Percentiles rank a stretch among this genome's conserved stretches.
Evolutionary conservation across 495 filamentous ascomycete species (phyloP).

Genomic region (Podospora tetraspora): DNA sequence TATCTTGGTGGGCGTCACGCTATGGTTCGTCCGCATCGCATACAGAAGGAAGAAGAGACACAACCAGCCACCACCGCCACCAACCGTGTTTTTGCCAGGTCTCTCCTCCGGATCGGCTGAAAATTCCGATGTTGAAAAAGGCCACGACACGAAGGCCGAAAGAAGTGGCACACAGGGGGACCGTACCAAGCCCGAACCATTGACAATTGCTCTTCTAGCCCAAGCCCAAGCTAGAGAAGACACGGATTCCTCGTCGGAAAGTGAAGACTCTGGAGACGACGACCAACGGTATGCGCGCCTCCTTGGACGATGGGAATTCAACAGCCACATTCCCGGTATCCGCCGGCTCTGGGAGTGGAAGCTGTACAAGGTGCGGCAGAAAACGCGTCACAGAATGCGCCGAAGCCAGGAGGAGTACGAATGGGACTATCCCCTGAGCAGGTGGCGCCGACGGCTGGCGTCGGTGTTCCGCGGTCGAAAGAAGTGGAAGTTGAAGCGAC

Average conservation of each 20-base stretch:
- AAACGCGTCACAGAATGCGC: background rate
- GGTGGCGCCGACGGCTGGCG: background rate
- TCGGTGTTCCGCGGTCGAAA: background rate
- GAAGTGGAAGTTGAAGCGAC: background rate
- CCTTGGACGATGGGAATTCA: conserved; percentile 6
- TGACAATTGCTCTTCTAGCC: too few species aligned
- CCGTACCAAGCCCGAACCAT: too few species aligned
- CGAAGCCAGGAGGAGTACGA: conserved; percentile 6
- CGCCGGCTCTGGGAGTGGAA: conserved; percentile 13
- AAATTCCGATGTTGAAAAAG: background rate
- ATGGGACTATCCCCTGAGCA: conserved; percentile 14
- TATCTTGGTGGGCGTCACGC: background rate
- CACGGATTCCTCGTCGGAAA: background rate
- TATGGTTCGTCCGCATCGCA: background rate
- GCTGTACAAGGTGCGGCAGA: conserved; percentile 5
- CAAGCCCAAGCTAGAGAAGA: background rate
- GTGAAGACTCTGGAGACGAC: background rate
- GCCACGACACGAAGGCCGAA: too few species aligned
- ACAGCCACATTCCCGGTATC: conserved; percentile 8
- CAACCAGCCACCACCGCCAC: background rate
- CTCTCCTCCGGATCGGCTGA: background rate
- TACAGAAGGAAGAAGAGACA: background rate
- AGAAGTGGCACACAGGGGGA: too few species aligned
- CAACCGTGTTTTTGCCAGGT: too few species aligned
- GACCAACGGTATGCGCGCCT: conserved; percentile 1